Evolutionary conservation across 1,139 yeast species (phyloP).

Genomic region (Scheffersomyces segobiensis): DNA sequence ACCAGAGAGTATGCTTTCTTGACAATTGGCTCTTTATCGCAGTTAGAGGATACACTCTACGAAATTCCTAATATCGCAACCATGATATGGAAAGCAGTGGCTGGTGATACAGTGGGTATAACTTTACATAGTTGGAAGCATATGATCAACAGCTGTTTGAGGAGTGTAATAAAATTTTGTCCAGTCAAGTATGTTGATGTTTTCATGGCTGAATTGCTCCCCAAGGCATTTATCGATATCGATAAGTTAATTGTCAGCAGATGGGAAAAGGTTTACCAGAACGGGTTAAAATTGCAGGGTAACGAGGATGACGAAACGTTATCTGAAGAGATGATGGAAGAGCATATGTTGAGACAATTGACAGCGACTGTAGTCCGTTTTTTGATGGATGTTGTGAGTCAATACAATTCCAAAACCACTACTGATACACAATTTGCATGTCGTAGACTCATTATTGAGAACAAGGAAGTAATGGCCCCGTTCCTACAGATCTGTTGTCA

Average conservation of each 20-base stretch:
- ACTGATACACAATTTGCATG: slow-evolving; percentile 64
- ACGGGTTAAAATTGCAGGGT: slow-evolving; percentile 71
- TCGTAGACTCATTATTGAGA: slow-evolving; percentile 63
- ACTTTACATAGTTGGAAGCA: slow-evolving; percentile 97
- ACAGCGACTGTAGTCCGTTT: slow-evolving; percentile 92
- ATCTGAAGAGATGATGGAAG: slow-evolving; percentile 98
- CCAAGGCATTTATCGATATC: slow-evolving; percentile 69
- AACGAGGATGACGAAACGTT: slow-evolving; percentile 78
- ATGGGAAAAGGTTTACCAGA: slow-evolving; percentile 74
- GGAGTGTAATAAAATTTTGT: slow-evolving; percentile 86
- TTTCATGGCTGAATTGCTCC: slow-evolving; percentile 77
- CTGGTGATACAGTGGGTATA: slow-evolving; percentile 82
- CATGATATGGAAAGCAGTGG: slow-evolving; percentile 79
- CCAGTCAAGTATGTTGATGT: slow-evolving; percentile 67
- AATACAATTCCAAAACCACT: slow-evolving; percentile 48
- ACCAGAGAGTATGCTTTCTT: slow-evolving; percentile 94
- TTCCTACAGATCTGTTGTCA: slow-evolving; percentile 75
- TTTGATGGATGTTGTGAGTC: slow-evolving; percentile 87
- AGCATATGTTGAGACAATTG: slow-evolving; percentile 86
- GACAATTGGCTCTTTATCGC: slow-evolving; percentile 87
- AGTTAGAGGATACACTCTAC: slow-evolving; percentile 84
- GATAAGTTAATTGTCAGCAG: slow-evolving; percentile 67
- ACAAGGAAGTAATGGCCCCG: slow-evolving; percentile 73
- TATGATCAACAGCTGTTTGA: slow-evolving; percentile 83
- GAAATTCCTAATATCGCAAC: slow-evolving; percentile 81